phyloP scores from a whole-genome alignment of 345 rosid species.

The Gossypium thurberi region DNA sequence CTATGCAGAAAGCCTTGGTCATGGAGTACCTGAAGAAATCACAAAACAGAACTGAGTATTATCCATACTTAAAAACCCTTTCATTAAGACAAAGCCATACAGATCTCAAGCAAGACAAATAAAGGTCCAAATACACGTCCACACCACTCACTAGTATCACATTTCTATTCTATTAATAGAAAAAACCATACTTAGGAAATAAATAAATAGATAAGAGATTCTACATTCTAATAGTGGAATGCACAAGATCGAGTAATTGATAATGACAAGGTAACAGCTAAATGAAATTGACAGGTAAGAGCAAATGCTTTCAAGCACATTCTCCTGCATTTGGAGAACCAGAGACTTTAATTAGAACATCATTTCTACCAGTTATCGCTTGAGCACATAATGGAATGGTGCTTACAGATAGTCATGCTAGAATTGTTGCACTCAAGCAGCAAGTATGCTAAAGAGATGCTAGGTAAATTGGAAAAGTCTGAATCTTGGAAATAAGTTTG shows the following conservation, averaged over 20 bases:
- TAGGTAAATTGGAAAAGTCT: not conserved
- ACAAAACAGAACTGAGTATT: slow-evolving; percentile 7
- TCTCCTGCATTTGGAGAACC: not conserved
- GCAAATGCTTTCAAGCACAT: not conserved
- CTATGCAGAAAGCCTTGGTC: slow-evolving; percentile 67
- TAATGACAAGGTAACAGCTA: not conserved
- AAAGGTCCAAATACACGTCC: not conserved
- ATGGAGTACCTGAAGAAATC: slow-evolving; percentile 55
- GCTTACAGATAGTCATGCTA: not conserved
- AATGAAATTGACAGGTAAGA: not conserved
- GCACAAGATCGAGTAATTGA: not conserved
- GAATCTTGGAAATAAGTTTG: not conserved
- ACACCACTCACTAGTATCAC: not conserved
- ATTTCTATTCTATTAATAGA: not conserved
- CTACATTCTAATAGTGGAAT: not conserved
- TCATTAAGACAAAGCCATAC: not conserved
- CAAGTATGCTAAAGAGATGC: not conserved
- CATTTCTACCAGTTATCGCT: not conserved
- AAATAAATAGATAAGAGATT: not conserved
- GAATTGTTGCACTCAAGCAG: not conserved
- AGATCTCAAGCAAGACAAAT: not conserved
- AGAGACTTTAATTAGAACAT: not conserved
- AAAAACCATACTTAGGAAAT: not conserved
- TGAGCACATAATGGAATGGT: not conserved
- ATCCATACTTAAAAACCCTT: not conserved